Base-by-base conservation (phyloP, 495 filamentous ascomycete species). In the Lophium mytilinum region DNA sequence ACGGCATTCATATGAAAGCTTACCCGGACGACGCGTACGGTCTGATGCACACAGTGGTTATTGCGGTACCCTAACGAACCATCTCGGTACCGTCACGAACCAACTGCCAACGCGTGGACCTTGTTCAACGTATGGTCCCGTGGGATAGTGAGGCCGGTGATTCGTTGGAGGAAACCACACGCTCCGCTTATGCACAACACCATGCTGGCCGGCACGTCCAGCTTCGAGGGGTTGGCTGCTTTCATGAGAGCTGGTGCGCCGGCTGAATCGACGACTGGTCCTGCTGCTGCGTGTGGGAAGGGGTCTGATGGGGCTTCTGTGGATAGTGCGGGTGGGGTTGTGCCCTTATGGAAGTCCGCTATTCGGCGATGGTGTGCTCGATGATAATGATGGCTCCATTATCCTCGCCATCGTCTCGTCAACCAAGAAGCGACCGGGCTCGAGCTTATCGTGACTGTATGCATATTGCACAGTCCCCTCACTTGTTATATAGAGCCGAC, bases 301-400 rank as follows among this genome's bases (percentile, higher is more conserved):
- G 33, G 47, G 15, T 15, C 18, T 9, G 11, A 51, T 3, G 14
- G 46, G 21, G 47, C 12, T 47, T 40, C 37, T 53, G 56, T 37
- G 46, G 52, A 50, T 52, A 43, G 40, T 51, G 39, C 42, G 51
- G 48, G 56, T 58, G 51, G 55, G 51, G 55, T 43, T 43, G n/a
- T 24, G 42, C 11, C 40, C n/a, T 36, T 30, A 41, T 9, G 11
- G 17, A 24, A 58, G 53, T 35, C 58, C 43, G 24, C 40, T 36
- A 37, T 35, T 55, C 55, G 39, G 49, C 48, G 55, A 62, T 66
- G 63, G 52, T 66, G 63, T 62, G 59, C 55, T 66, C 36, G 49
- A 62, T 60, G 59, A 60, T 52, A 56, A 40, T 36, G 42, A 66
- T 66, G 52, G 53, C 47, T 56, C 52, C 50, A 65, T 66, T 21